A percentile compares a stretch with the other conserved stretches of the same genome.
These are phyloP conservation scores for Diaporthe sp. DNA, from an alignment of 2,329 filamentous ascomycete species.

Conservation along the genomic window DNA sequence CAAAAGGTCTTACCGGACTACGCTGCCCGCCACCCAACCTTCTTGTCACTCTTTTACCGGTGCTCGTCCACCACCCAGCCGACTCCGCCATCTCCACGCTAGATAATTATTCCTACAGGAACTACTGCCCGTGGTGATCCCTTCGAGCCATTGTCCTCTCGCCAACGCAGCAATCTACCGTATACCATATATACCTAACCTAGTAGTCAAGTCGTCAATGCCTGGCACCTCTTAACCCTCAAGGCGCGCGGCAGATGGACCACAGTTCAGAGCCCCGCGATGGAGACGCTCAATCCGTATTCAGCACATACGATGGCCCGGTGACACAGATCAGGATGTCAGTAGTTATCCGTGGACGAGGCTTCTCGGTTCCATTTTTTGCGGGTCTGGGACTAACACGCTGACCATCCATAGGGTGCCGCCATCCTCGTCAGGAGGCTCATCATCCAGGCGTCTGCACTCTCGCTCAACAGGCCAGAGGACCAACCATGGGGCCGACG, in stretches of 20 bases:
- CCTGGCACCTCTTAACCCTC: conserved; percentile 20
- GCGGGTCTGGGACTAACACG: neutral
- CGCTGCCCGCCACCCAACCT: conserved; percentile 15
- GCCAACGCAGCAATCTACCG: neutral
- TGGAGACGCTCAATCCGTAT: conserved; percentile 32
- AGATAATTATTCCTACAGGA: neutral
- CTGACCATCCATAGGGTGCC: conserved; percentile 29
- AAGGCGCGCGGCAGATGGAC: conserved; percentile 36
- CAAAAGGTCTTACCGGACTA: neutral
- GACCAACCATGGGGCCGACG: conserved; percentile 9
- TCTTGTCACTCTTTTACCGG: conserved; percentile 26
- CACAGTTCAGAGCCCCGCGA: conserved; percentile 34
- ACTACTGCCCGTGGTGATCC: neutral
- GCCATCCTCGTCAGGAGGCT: conserved; percentile 11
- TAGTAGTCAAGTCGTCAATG: conserved; percentile 26
- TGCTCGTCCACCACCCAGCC: neutral
- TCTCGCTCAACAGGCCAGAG: conserved; percentile 27
- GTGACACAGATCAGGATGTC: conserved; percentile 34
- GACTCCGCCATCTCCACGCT: neutral
- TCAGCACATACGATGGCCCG: conserved; percentile 29
- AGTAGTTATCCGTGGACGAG: neutral
- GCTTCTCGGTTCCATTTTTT: too few species aligned
- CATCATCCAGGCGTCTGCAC: conserved; percentile 16
- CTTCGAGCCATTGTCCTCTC: neutral
- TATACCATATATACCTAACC: neutral